phyloP scores from a whole-genome alignment of 176 grass and related monocot species.

The Oropetium thomaeum region DNA sequence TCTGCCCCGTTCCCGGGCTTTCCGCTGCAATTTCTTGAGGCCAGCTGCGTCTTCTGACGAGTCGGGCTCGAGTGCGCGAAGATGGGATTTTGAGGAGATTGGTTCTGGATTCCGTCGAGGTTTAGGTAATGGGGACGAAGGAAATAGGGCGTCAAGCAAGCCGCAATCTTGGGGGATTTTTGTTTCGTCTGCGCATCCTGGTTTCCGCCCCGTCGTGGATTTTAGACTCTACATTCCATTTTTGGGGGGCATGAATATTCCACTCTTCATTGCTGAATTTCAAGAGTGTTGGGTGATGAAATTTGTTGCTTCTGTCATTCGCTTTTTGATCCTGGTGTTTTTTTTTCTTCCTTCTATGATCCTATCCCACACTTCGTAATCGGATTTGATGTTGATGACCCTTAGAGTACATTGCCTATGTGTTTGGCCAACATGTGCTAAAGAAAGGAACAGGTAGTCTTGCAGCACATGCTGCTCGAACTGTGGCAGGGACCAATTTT shows the following conservation, averaged over 20 bases:
- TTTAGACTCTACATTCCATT: too few relatives aligned
- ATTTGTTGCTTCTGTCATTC: background rate
- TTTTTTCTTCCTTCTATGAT: background rate
- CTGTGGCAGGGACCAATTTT: background rate
- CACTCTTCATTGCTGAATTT: too few relatives aligned
- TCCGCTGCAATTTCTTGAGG: background rate
- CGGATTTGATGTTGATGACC: background rate
- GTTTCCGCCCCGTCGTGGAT: background rate
- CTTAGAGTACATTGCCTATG: background rate
- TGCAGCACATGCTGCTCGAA: conserved; percentile 17
- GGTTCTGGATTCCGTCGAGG: background rate
- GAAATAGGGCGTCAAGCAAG: background rate
- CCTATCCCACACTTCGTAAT: background rate
- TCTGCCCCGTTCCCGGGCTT: background rate
- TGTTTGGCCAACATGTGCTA: background rate
- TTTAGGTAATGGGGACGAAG: conserved; percentile 12
- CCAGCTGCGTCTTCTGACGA: background rate
- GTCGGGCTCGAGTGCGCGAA: background rate
- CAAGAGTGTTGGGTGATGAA: background rate
- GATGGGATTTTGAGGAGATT: background rate
- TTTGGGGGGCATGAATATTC: too few relatives aligned
- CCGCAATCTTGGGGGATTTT: conserved; percentile 7
- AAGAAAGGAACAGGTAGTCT: conserved; percentile 25
- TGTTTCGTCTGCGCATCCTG: background rate
- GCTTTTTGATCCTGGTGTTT: background rate